phyloP scores from a whole-genome alignment of 2,329 filamentous ascomycete species.

The Stachybotrys chlorohalonatus region DNA sequence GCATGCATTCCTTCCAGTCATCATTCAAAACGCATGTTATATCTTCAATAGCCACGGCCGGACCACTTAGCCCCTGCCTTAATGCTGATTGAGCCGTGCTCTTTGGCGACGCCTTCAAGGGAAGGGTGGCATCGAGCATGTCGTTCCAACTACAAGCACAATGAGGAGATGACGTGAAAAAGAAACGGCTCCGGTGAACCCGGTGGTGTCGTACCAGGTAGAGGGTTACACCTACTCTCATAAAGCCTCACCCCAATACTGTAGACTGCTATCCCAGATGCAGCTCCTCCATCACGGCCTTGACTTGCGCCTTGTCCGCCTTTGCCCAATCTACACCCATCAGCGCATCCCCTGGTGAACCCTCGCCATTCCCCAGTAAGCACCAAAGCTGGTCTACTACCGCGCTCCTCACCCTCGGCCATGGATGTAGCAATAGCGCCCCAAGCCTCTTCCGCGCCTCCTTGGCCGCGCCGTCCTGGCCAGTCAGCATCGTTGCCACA shows the following conservation, averaged over 20 bases:
- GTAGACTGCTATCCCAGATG: slow-evolving; percentile 21
- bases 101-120: no score
- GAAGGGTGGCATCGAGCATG: no score
- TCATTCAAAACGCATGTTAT: not conserved
- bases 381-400: slow-evolving; percentile 55
- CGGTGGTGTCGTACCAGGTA: no score
- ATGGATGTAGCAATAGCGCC: slow-evolving; percentile 70
- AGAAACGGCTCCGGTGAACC: no score
- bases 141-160: no score
- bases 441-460: slow-evolving; percentile 59
- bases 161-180: no score
- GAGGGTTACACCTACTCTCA: no score
- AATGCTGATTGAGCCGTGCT: no score
- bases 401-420: slow-evolving; percentile 58
- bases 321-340: slow-evolving; percentile 49
- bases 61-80: no score
- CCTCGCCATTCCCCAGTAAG: slow-evolving; percentile 21
- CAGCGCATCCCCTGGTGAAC: slow-evolving; percentile 23
- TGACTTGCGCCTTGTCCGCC: slow-evolving; percentile 38
- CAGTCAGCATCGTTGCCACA: slow-evolving; percentile 36
- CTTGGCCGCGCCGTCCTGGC: slow-evolving; percentile 21
- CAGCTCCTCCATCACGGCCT: slow-evolving; percentile 31
- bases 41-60: no score
- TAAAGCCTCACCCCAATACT: not conserved
- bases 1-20: not conserved